Conservation (phyloP, 192 early-diverging fungal species). For the Phlyctochytrium bullatum region DNA sequence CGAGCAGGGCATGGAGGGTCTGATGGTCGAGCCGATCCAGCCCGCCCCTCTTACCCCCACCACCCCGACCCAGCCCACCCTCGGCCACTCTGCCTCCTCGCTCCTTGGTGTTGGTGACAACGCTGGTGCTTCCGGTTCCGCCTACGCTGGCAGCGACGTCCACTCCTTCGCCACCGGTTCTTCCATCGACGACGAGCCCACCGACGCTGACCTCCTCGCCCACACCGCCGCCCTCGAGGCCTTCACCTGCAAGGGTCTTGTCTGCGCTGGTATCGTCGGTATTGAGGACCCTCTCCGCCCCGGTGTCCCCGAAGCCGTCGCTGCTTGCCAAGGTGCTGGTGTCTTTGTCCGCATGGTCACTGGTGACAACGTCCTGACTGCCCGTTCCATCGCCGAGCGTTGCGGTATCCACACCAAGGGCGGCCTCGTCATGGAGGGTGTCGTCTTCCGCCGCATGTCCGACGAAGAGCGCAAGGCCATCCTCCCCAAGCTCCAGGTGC, state of each 20-base stretch:
- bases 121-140: constrained; percentile 3
- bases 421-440: constrained; percentile 68
- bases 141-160: not conserved
- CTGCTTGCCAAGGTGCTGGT: constrained; percentile 74
- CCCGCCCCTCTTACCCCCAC: not conserved
- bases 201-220: constrained; percentile 8
- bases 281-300: constrained; percentile 87
- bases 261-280: constrained; percentile 69
- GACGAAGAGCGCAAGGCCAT: constrained; percentile 52
- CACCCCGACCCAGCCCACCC: not conserved
- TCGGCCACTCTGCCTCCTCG: not conserved
- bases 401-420: constrained; percentile 41
- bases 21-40: constrained; percentile 2
- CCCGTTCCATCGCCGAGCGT: constrained; percentile 54
- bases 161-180: constrained; percentile 3
- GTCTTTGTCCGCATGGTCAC: constrained; percentile 88
- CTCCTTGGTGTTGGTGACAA: not conserved
- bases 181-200: constrained; percentile 10
- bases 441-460: constrained; percentile 70
- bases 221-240: constrained; percentile 10
- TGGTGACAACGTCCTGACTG: constrained; percentile 67
- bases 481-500: constrained; percentile 59
- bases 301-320: constrained; percentile 75
- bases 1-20: not conserved
- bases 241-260: constrained; percentile 8